Conservation (phyloP, 495 filamentous ascomycete genomes). For the Penicillium herquei region DNA sequence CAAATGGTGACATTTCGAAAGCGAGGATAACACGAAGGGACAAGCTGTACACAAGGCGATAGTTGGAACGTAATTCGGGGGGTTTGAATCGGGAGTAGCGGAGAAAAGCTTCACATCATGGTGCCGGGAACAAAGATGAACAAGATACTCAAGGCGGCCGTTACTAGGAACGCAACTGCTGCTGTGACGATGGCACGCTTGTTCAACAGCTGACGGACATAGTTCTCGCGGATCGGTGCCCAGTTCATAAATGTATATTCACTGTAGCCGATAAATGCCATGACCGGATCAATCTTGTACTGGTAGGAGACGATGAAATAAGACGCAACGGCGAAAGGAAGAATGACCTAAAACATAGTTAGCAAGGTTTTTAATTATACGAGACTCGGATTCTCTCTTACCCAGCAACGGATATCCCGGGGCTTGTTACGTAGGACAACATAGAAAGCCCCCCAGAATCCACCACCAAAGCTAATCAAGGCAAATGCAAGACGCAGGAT, state of each 20-base stretch:
- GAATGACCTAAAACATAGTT: slow-evolving; percentile 63
- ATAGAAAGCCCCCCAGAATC: slow-evolving; percentile 89
- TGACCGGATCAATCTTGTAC: slow-evolving; percentile 87
- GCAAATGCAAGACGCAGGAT: slow-evolving; percentile 81
- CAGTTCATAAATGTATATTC: slow-evolving; percentile 95
- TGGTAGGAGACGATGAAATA: slow-evolving; percentile 89
- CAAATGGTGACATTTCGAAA: neutral
- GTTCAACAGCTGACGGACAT: slow-evolving; percentile 76
- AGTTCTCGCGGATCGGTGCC: slow-evolving; percentile 80
- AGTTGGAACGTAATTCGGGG: neutral
- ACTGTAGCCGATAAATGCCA: slow-evolving; percentile 84
- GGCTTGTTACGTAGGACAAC: slow-evolving; percentile 85
- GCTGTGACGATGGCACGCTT: slow-evolving; percentile 79
- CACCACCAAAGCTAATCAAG: slow-evolving; percentile 83
- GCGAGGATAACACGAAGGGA: slow-evolving; percentile 8
- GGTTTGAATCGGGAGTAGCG: neutral
- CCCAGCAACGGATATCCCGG: slow-evolving; percentile 74
- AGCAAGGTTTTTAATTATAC: slow-evolving; percentile 8
- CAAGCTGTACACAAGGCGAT: neutral
- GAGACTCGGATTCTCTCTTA: slow-evolving; percentile 43
- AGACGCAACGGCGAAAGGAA: slow-evolving; percentile 89
- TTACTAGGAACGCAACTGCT: slow-evolving; percentile 66
- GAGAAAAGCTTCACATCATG: slow-evolving; percentile 55
- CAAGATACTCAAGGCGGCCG: slow-evolving; percentile 71
- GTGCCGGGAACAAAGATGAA: slow-evolving; percentile 95